Evolutionary conservation across 352 stramenopile genomes (phyloP).

Genomic region (Blastocystis sp.): DNA sequence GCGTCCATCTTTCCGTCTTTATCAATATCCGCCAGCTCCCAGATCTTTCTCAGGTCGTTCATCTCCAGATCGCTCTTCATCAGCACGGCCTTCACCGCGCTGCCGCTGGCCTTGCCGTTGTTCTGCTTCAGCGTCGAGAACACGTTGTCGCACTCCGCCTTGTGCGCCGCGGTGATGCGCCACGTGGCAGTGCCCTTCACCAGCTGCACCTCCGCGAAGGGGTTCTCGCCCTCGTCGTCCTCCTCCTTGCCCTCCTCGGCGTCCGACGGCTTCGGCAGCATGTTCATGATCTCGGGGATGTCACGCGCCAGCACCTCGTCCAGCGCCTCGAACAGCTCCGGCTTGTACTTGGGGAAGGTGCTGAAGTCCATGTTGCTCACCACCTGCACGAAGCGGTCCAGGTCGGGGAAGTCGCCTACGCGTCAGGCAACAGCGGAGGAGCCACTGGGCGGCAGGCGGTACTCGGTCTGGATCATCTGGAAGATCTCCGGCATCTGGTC

Average conservation of each 20-base stretch:
- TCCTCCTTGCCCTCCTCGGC: slow-evolving; percentile 46
- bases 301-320: slow-evolving; percentile 83
- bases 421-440: not conserved
- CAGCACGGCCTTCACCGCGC: slow-evolving; percentile 77
- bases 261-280: slow-evolving; percentile 77
- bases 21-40: slow-evolving; percentile 84
- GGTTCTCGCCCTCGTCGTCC: slow-evolving; percentile 70
- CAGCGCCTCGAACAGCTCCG: slow-evolving; percentile 81
- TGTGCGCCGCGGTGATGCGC: slow-evolving; percentile 76
- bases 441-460: slow-evolving; percentile 82
- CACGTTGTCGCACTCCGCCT: slow-evolving; percentile 79
- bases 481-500: slow-evolving; percentile 90
- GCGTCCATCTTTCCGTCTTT: slow-evolving; percentile 82
- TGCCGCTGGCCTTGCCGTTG: slow-evolving; percentile 72
- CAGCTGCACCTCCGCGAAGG: slow-evolving; percentile 71
- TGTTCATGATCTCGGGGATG: slow-evolving; percentile 82
- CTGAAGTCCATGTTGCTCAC: slow-evolving; percentile 83
- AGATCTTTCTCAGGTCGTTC: slow-evolving; percentile 81
- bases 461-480: slow-evolving; percentile 92
- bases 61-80: slow-evolving; percentile 79
- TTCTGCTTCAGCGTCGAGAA: slow-evolving; percentile 77
- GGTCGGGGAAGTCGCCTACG: slow-evolving; percentile 83
- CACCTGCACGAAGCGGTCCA: slow-evolving; percentile 82
- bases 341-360: slow-evolving; percentile 82
- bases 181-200: slow-evolving; percentile 72